These are phyloP conservation scores for Mallotus nudiflorus DNA, from an alignment of 345 rosid genomes.

Conservation along the genomic window DNA sequence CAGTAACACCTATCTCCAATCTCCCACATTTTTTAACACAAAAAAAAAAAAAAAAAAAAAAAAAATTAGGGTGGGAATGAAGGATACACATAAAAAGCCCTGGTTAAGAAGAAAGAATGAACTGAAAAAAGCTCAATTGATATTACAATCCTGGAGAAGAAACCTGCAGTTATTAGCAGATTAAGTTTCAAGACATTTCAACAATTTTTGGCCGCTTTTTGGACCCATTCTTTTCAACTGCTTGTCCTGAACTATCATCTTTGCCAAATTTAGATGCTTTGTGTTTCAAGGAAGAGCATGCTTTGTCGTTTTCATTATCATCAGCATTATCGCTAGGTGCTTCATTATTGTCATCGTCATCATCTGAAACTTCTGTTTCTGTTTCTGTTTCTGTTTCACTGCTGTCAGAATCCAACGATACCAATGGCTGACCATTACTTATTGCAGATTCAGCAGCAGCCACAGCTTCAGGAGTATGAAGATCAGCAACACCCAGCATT, in stretches of 20 bases:
- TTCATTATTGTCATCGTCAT: conserved; percentile 19
- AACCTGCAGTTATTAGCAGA: no score
- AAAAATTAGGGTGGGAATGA: no score
- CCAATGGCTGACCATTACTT: conserved; percentile 34
- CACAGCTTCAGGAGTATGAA: conserved; percentile 79
- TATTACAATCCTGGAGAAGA: no score
- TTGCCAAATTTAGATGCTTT: conserved; percentile 16
- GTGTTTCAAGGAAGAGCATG: conserved; percentile 1
- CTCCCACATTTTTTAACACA: no score
- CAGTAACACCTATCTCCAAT: no score
- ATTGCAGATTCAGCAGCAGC: conserved; percentile 84
- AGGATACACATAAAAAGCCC: no score
- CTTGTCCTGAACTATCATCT: conserved; percentile 20
- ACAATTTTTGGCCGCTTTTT: conserved; percentile 46
- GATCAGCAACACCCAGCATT: conserved; percentile 92
- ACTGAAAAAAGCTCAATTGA: no score
- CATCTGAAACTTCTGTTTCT: no score
- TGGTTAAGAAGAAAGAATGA: no score
- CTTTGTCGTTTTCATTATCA: conserved; percentile 6
- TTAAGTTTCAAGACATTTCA: conserved; percentile 43
- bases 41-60: no score
- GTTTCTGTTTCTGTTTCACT: conserved; percentile 46
- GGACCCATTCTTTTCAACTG: conserved; percentile 18
- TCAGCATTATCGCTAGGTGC: conserved; percentile 11
- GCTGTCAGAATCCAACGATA: conserved; percentile 27